Evolutionary conservation across 495 filamentous ascomycete species (phyloP).

Genomic region (Neurospora sp.): DNA sequence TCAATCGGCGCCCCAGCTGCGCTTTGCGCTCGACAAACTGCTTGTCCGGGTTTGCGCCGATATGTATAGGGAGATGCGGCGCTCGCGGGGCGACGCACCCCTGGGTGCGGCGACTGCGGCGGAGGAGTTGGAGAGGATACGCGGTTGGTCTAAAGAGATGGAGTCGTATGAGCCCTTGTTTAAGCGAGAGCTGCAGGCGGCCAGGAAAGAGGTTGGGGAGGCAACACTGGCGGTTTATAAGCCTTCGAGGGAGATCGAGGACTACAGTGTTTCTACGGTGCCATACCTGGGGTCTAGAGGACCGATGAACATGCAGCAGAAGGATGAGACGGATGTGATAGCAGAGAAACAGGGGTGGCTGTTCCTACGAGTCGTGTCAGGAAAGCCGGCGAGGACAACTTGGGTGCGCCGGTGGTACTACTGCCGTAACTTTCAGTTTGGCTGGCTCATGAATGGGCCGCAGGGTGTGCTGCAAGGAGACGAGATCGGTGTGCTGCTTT

Average conservation of each 20-base stretch:
- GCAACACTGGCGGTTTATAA: slow-evolving; percentile 55
- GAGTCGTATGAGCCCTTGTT: slow-evolving; percentile 72
- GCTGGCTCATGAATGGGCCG: slow-evolving; percentile 80
- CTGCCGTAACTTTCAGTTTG: slow-evolving; percentile 89
- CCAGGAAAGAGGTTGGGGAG: slow-evolving; percentile 77
- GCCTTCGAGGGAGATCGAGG: slow-evolving; percentile 85
- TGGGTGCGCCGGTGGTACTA: slow-evolving; percentile 95
- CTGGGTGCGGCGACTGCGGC: background rate
- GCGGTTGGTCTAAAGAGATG: slow-evolving; percentile 89
- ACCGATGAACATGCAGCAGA: slow-evolving; percentile 43
- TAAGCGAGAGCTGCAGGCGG: slow-evolving; percentile 63
- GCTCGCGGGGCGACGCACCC: slow-evolving; percentile 45
- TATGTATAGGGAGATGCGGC: slow-evolving; percentile 74
- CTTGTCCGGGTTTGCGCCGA: slow-evolving; percentile 75
- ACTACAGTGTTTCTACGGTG: slow-evolving; percentile 80
- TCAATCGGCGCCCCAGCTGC: slow-evolving; percentile 70
- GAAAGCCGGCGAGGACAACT: slow-evolving; percentile 75
- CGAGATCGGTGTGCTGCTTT: slow-evolving; percentile 89
- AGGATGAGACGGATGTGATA: slow-evolving; percentile 34
- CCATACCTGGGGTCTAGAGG: slow-evolving; percentile 70
- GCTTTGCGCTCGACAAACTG: slow-evolving; percentile 72
- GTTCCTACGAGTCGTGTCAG: slow-evolving; percentile 68
- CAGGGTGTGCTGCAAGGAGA: slow-evolving; percentile 92
- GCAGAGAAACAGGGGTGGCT: slow-evolving; percentile 93
- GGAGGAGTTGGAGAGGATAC: slow-evolving; percentile 78